Evolutionary conservation across 2,329 filamentous ascomycete species (phyloP), one percentile per base, ranked within the genome.

Genomic region (Furcasterigmium sp.): DNA sequence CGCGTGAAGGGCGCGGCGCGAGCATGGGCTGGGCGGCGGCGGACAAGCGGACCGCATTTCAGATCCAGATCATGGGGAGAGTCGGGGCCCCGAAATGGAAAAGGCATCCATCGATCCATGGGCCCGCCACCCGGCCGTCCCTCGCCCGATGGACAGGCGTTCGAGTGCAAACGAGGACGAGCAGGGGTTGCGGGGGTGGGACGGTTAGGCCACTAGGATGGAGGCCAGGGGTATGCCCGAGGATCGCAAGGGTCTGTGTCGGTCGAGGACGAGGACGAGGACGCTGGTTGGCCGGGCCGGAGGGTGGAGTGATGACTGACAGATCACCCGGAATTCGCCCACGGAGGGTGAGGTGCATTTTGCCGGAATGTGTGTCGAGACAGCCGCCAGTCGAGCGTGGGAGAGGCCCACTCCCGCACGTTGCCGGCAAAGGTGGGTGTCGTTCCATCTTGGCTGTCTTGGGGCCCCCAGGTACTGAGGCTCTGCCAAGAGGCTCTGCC

Each of bases 1-100:
- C n/a, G n/a, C n/a, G n/a, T n/a, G n/a, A n/a, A n/a, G n/a, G n/a
- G n/a, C n/a, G n/a, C n/a, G n/a, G n/a, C n/a, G n/a, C n/a, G n/a
- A n/a, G n/a, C n/a, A n/a, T n/a, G n/a, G 15, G 25, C 37, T 39
- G 25, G 37, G 37, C 37, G 25, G 28, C 13, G 37, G 37, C 37
- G 37, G 37, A 30, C 37, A 39, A 26, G 37, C 37, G 37, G 37
- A 39, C 37, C 37, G 37, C 23, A 29, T 17, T 39, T 39, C 37
- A 39, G 37, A 21, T 29, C 37, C 25, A 19, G 37, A 39, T 39
- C 37, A 29, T 18, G 21, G n/a, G n/a, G n/a, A n/a, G n/a, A 39
- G 37, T 30, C 15, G 25, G 25, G 17, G n/a, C 37, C 25, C 17
- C 25, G 13, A 39, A 21, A n/a, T 30, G 25, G 37, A 26, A 39